Base-by-base conservation (phyloP, 2,329 filamentous ascomycete species). In the Alternaria tenuissima region DNA sequence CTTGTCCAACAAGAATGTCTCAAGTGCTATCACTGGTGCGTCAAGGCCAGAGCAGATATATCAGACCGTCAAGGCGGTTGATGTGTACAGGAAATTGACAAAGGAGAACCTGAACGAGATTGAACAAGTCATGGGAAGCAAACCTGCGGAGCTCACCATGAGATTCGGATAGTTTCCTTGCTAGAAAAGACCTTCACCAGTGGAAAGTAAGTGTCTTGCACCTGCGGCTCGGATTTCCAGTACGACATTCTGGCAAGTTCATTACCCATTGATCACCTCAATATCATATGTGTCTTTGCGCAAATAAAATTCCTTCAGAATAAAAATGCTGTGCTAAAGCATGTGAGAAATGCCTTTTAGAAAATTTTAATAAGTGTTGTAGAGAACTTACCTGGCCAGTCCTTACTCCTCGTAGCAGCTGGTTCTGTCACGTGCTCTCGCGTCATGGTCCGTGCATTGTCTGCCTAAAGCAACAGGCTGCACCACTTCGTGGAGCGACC, bases 91-190 rank as follows among this genome's bases (percentile, higher is more conserved):
- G 38, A 79, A 80, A 64, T 64, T 85, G 68, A 80, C 78, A 26
- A 65, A 74, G 7, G 79, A 81, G 62, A 65, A 82, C 24, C 75
- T 85, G 78, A 74, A 78, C 52, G 81, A 83, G 69, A 77, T 79
- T 64, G 77, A 79, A 55, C 54, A 56, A 16, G 62, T 75, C 8
- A 57, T 78, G 51, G 67, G 64, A 52, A 78, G 77, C 55, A 79
- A 77, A 63, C 76, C 75, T 8, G 64, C 36, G 26, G 65, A 61
- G 42, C 48, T 73, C 44, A 66, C 58, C 12, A 67, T 57, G 54
- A 67, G 71, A 46, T 75, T 72, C 63, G 71, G 68, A 18, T 72
- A 66, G 18, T 36, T 14, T 24, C 24, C 12, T 42, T 42, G 12
- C 20, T 16, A 16, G 20, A 12, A 9, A 24, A 7, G 20, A 6